Evolutionary conservation across 768 basidiomycete species (phyloP).

Genomic region (Agaricus subrufescens): DNA sequence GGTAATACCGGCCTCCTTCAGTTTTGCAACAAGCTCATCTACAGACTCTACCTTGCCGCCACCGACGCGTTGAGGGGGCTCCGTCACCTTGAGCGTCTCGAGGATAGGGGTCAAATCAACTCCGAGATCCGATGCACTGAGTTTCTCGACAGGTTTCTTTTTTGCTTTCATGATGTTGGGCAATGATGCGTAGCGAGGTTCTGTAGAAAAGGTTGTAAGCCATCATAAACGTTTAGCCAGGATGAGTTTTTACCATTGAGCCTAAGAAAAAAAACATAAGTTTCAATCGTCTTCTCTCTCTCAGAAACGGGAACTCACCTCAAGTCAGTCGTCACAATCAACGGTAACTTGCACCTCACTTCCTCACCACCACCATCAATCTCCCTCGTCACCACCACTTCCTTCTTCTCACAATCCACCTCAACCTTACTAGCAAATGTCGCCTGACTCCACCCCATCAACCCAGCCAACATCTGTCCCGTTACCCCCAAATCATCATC

Average conservation of each 20-base stretch:
- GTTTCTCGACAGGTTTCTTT: slow-evolving; percentile 91
- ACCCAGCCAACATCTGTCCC: slow-evolving; percentile 94
- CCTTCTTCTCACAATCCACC: slow-evolving; percentile 56
- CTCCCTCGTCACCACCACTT: slow-evolving; percentile 76
- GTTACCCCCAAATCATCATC: slow-evolving; percentile 96
- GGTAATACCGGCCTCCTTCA: slow-evolving; percentile 79
- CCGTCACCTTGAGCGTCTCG: slow-evolving; percentile 82
- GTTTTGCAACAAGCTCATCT: slow-evolving; percentile 83
- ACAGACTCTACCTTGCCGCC: slow-evolving; percentile 90
- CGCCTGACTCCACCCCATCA: slow-evolving; percentile 90
- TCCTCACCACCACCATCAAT: slow-evolving; percentile 94
- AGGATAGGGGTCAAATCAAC: slow-evolving; percentile 80
- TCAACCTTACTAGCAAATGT: slow-evolving; percentile 91
- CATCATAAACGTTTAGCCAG: neutral
- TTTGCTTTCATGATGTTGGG: slow-evolving; percentile 99
- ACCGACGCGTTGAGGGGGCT: slow-evolving; percentile 87
- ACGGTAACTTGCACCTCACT: slow-evolving; percentile 71
- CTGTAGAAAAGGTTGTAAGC: slow-evolving; percentile 31
- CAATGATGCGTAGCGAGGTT: slow-evolving; percentile 95
- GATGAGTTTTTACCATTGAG: slow-evolving; percentile 56
- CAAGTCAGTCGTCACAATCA: slow-evolving; percentile 90
- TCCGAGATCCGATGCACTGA: slow-evolving; percentile 73
- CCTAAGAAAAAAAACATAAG: slow-evolving; percentile 27
- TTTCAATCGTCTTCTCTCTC: neutral
- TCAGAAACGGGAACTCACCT: slow-evolving; percentile 45